Evolutionary conservation across 2,329 filamentous ascomycete species (phyloP).

Genomic region (Fusarium nurragi): DNA sequence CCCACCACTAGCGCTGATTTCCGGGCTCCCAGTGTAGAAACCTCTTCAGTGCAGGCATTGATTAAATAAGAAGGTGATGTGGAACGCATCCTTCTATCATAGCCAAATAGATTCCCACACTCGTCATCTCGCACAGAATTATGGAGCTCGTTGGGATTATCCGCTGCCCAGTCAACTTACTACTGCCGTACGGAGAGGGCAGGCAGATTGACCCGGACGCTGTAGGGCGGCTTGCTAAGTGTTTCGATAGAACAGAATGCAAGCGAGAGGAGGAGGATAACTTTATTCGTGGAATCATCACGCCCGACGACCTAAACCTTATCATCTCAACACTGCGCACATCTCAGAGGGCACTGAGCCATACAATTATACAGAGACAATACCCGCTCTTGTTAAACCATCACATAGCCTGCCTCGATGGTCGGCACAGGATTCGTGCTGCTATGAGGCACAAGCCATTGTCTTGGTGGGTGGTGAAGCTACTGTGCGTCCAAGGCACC

Average conservation of each 20-base stretch:
- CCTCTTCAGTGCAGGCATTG: no score
- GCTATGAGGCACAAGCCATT: neutral
- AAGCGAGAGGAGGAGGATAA: neutral
- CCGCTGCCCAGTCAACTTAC: neutral
- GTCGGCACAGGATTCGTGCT: neutral
- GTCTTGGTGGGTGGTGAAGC: slow-evolving; percentile 3
- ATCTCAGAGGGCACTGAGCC: neutral
- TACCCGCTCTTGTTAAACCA: neutral
- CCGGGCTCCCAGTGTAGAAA: no score
- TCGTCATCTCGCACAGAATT: neutral
- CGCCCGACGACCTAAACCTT: neutral
- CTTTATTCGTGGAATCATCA: neutral
- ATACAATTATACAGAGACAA: neutral
- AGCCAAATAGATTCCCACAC: neutral
- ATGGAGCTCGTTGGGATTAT: slow-evolving; percentile 3
- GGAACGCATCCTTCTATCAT: neutral
- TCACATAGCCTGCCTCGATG: slow-evolving; percentile 5
- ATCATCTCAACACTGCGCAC: neutral
- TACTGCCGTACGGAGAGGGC: neutral
- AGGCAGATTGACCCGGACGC: neutral
- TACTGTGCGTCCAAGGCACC: neutral
- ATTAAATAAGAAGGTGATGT: neutral
- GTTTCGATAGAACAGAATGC: neutral
- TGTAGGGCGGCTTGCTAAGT: neutral
- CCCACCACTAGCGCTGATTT: no score